Percentiles rank a stretch among this genome's conserved stretches.
phyloP scores from a whole-genome alignment of 306 rosid species.

The Corylus heterophylla region DNA sequence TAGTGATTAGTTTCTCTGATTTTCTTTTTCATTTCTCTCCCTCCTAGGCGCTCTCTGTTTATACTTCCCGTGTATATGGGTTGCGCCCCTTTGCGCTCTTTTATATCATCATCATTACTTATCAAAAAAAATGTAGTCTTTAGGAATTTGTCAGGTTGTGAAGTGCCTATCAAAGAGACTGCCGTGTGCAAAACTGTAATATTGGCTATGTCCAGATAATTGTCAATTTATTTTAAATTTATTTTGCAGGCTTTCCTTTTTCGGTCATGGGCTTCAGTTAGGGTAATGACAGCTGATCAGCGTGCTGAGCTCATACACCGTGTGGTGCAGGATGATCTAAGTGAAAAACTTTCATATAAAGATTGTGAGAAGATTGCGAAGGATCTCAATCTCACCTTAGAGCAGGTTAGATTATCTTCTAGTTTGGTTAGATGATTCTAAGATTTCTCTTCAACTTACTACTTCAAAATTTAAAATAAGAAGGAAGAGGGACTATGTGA shows the following conservation, averaged over 20 bases:
- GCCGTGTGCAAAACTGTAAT: background rate
- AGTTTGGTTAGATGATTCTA: conserved; percentile 24
- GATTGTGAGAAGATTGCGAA: conserved; percentile 81
- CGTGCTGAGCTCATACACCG: conserved; percentile 70
- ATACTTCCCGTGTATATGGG: too few relatives aligned
- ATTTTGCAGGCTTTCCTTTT: conserved; percentile 57
- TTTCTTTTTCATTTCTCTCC: too few relatives aligned
- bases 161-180: conserved; percentile 1
- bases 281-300: conserved; percentile 83
- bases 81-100: too few relatives aligned
- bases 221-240: background rate
- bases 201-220: conserved; percentile 6
- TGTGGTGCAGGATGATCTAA: conserved; percentile 48
- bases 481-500: background rate
- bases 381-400: conserved; percentile 76
- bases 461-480: background rate
- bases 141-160: background rate
- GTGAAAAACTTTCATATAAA: conserved; percentile 61
- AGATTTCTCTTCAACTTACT: conserved; percentile 8
- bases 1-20: too few relatives aligned
- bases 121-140: too few relatives aligned
- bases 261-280: conserved; percentile 83
- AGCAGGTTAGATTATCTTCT: conserved; percentile 61
- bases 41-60: too few relatives aligned
- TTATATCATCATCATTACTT: too few relatives aligned